Percentiles rank a stretch among this genome's conserved stretches.
Evolutionary conservation across 495 filamentous ascomycete genomes (phyloP).

Genomic region (Aspergillus egyptiacus): DNA sequence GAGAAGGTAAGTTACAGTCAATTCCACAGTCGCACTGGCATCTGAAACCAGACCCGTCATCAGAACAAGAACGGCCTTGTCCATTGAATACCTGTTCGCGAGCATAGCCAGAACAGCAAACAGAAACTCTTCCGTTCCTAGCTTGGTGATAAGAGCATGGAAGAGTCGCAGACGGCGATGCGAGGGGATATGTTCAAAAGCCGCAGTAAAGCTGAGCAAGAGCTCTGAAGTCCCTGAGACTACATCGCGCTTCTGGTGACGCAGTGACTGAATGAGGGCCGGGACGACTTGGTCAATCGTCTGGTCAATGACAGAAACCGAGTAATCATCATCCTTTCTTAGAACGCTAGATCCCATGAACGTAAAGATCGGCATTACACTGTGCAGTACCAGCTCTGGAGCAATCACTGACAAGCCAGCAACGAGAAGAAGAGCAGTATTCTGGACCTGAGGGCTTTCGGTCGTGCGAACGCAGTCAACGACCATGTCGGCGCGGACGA

Average conservation of each 20-base stretch:
- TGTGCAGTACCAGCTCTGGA: slow-evolving; percentile 85
- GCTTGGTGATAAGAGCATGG: slow-evolving; percentile 66
- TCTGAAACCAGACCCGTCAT: slow-evolving; percentile 41
- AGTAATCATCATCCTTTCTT: slow-evolving; percentile 89
- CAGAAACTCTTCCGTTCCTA: slow-evolving; percentile 73
- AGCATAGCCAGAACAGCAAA: slow-evolving; percentile 45
- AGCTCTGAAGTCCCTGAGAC: slow-evolving; percentile 78
- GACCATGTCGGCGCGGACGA: slow-evolving; percentile 77
- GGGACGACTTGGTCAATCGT: slow-evolving; percentile 89
- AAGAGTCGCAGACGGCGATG: slow-evolving; percentile 79
- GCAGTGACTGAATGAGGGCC: slow-evolving; percentile 78
- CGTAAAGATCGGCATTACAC: slow-evolving; percentile 97
- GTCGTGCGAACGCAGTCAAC: slow-evolving; percentile 88
- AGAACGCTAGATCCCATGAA: slow-evolving; percentile 90
- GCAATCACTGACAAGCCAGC: slow-evolving; percentile 74
- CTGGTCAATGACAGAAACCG: slow-evolving; percentile 77
- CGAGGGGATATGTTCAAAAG: slow-evolving; percentile 88
- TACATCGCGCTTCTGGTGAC: slow-evolving; percentile 67
- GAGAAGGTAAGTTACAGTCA: slow-evolving; percentile 34
- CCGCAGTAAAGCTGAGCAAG: slow-evolving; percentile 83
- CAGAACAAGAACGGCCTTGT: slow-evolving; percentile 40
- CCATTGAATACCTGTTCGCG: slow-evolving; percentile 38
- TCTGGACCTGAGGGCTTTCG: slow-evolving; percentile 83
- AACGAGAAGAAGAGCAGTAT: slow-evolving; percentile 81
- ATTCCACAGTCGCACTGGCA: slow-evolving; percentile 59